A percentile compares a stretch with the other conserved stretches of the same genome.
These are phyloP conservation scores for Apiospora marii DNA, from an alignment of 2,329 filamentous ascomycete genomes.

Conservation along the genomic window DNA sequence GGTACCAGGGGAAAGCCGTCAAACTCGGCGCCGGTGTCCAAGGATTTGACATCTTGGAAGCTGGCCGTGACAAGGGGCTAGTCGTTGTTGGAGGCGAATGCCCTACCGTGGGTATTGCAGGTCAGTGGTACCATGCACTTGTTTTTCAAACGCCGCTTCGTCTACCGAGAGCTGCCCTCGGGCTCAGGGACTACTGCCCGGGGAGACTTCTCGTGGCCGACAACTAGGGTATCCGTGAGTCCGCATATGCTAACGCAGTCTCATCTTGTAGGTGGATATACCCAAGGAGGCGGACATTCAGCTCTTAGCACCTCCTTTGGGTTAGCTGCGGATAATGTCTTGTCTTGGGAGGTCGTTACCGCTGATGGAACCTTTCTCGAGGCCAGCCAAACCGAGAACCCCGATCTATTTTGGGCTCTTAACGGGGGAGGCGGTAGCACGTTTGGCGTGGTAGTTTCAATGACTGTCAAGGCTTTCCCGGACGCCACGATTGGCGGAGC, in stretches of 20 bases:
- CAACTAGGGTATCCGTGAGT: not conserved
- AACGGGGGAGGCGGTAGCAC: constrained; percentile 58
- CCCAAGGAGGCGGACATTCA: constrained; percentile 67
- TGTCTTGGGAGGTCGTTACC: constrained; percentile 56
- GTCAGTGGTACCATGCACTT: not conserved
- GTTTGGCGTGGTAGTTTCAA: constrained; percentile 53
- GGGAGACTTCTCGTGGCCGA: not conserved
- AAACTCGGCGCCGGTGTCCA: constrained; percentile 59
- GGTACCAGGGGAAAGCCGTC: constrained; percentile 57
- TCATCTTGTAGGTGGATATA: constrained; percentile 58
- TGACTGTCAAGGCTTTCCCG: constrained; percentile 36
- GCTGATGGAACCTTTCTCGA: constrained; percentile 39
- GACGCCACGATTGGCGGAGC: constrained; percentile 35
- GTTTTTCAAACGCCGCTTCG: too few relatives aligned
- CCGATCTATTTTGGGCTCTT: constrained; percentile 63
- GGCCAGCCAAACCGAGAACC: constrained; percentile 50
- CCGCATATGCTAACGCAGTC: not conserved
- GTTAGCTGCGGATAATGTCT: constrained; percentile 65
- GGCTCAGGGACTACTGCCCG: not conserved
- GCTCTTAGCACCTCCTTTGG: constrained; percentile 62
- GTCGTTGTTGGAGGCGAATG: constrained; percentile 58
- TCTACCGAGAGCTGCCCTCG: not conserved
- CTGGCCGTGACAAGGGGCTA: constrained; percentile 47
- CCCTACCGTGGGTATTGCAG: constrained; percentile 61
- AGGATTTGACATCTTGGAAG: constrained; percentile 50